Conservation (phyloP, 345 rosid species). For the Euclidium syriacum region DNA sequence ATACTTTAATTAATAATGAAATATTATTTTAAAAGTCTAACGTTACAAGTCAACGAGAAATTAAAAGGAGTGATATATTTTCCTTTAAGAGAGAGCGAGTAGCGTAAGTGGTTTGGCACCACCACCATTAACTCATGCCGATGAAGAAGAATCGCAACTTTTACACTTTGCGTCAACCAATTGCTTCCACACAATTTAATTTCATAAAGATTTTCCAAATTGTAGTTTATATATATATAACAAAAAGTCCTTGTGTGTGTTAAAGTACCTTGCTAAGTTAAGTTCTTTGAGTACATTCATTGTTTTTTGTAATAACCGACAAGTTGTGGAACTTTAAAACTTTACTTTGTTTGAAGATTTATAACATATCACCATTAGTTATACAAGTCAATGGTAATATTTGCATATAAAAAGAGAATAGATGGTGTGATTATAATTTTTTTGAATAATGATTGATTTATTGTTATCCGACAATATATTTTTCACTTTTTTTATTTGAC, state of each 20-base stretch:
- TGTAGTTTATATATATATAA: not conserved
- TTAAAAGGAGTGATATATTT: slow-evolving; percentile 1
- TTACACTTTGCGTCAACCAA: slow-evolving; percentile 30
- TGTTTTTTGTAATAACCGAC: slow-evolving; percentile 14
- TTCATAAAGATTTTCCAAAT: not conserved
- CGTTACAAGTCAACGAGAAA: slow-evolving; percentile 17
- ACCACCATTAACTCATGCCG: slow-evolving; percentile 29
- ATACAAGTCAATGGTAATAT: no score
- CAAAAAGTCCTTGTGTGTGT: not conserved
- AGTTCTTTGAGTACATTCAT: slow-evolving; percentile 10
- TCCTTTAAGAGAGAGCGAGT: not conserved
- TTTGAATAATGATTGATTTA: no score
- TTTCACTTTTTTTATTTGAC: no score
- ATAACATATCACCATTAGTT: no score
- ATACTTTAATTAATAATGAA: not conserved
- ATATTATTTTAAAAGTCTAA: not conserved
- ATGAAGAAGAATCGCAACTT: slow-evolving; percentile 23
- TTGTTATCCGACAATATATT: no score
- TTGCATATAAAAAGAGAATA: no score
- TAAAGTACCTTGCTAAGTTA: not conserved
- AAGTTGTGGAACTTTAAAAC: slow-evolving; percentile 9
- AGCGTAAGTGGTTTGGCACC: slow-evolving; percentile 32
- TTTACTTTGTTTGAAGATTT: not conserved
- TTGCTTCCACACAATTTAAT: slow-evolving; percentile 15
- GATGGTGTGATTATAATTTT: no score